A percentile compares a stretch with the other conserved stretches of the same genome.
These are phyloP conservation scores for Fagopyrum tataricum DNA, from an alignment of 148 eudicot species.

Conservation along the genomic window DNA sequence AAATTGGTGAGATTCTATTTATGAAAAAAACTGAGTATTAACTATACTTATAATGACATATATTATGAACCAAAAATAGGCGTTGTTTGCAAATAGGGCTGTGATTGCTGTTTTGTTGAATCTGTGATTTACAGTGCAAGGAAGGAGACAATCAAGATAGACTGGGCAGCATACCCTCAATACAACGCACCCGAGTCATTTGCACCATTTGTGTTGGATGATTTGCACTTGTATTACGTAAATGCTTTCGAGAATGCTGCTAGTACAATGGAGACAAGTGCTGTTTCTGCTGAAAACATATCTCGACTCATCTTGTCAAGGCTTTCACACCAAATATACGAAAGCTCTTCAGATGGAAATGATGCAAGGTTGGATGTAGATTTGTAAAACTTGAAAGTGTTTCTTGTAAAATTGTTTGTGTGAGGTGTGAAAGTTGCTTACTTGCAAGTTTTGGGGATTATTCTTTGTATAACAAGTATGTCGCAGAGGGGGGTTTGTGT, in stretches of 20 bases:
- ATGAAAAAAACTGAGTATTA: too few relatives aligned
- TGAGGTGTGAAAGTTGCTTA: neutral
- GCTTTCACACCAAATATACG: conserved; percentile 18
- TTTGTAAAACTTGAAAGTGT: conserved; percentile 19
- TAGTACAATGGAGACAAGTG: conserved; percentile 91
- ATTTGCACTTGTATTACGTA: conserved; percentile 68
- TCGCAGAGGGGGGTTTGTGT: neutral
- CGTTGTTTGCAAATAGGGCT: neutral
- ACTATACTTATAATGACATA: too few relatives aligned
- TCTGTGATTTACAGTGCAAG: conserved; percentile 32
- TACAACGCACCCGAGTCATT: conserved; percentile 77
- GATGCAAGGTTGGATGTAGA: conserved; percentile 26
- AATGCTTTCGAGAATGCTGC: conserved; percentile 98
- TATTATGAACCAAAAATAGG: too few relatives aligned
- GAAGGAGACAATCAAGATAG: conserved; percentile 57
- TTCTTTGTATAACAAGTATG: neutral
- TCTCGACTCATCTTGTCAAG: conserved; percentile 73
- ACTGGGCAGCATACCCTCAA: conserved; percentile 97
- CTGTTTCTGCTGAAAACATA: conserved; percentile 90
- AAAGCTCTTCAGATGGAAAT: conserved; percentile 17
- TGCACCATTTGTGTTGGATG: conserved; percentile 81
- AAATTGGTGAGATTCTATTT: too few relatives aligned
- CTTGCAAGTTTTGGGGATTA: neutral
- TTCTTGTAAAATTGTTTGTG: neutral
- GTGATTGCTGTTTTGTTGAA: conserved; percentile 10